These are phyloP conservation scores for Fusarium armeniacum DNA, from an alignment of 2,329 filamentous ascomycete species.

Conservation along the genomic window DNA sequence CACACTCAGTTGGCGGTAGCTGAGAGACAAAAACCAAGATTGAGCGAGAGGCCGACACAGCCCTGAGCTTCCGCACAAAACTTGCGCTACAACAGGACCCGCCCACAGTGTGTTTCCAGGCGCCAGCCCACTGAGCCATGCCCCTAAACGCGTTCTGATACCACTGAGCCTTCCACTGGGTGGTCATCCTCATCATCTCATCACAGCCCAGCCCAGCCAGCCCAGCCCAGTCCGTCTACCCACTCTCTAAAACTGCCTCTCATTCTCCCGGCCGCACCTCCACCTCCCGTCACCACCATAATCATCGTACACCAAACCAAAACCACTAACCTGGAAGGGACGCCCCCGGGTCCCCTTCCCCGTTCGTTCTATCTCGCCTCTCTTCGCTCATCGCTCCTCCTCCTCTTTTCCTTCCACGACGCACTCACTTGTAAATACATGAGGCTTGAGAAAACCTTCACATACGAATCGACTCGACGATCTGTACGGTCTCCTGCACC, in stretches of 20 bases:
- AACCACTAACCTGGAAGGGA: conserved; percentile 34
- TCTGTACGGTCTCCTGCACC: conserved; percentile 37
- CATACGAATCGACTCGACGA: conserved; percentile 39
- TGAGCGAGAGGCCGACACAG: conserved; percentile 2
- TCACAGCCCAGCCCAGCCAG: conserved; percentile 13
- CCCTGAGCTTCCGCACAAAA: background rate
- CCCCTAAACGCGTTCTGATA: conserved; percentile 20
- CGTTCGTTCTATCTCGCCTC: conserved; percentile 45
- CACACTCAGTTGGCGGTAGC: conserved; percentile 13
- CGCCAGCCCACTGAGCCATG: conserved; percentile 22
- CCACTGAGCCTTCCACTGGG: conserved; percentile 24
- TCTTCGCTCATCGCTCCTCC: conserved; percentile 41
- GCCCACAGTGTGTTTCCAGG: conserved; percentile 30
- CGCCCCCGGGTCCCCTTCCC: conserved; percentile 39
- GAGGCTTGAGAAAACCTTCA: conserved; percentile 22
- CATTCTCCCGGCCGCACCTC: conserved; percentile 13
- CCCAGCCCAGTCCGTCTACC: conserved; percentile 13
- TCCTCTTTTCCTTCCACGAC: conserved; percentile 38
- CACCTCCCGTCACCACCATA: conserved; percentile 40
- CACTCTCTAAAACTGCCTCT: conserved; percentile 11
- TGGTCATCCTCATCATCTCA: conserved; percentile 1
- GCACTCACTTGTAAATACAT: conserved; percentile 17
- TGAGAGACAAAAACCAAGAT: conserved; percentile 28
- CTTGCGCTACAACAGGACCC: background rate
- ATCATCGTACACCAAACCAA: conserved; percentile 40